Percentiles rank a stretch among this genome's conserved stretches.
Conservation (phyloP, 2,329 filamentous ascomycete species). For the Knufia petricola region DNA sequence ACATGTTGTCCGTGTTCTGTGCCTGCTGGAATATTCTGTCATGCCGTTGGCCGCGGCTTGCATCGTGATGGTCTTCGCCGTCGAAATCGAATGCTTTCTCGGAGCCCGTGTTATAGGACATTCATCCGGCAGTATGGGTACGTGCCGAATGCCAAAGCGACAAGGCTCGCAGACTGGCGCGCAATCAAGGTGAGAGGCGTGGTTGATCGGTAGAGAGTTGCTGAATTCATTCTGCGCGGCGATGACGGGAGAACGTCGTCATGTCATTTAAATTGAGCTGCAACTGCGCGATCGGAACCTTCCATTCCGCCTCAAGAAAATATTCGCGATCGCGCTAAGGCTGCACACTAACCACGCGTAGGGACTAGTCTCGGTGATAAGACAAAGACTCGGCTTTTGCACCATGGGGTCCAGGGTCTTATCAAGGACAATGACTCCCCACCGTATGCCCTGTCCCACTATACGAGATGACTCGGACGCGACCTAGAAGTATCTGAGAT, state of each 20-base stretch:
- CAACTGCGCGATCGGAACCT: background rate
- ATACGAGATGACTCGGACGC: background rate
- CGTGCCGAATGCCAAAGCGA: too few relatives aligned
- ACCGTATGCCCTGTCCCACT: background rate
- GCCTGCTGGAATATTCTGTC: slow-evolving; percentile 21
- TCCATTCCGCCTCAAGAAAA: background rate
- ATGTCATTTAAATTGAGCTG: background rate
- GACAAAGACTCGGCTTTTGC: background rate
- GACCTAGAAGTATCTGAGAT: too few relatives aligned
- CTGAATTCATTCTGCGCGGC: background rate
- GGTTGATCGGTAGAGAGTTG: background rate
- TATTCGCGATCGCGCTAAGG: background rate
- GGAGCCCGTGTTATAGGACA: slow-evolving; percentile 17
- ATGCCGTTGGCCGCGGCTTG: slow-evolving; percentile 21
- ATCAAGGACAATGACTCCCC: background rate
- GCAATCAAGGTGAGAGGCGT: background rate
- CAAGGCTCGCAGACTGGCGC: background rate
- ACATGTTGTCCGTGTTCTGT: slow-evolving; percentile 15
- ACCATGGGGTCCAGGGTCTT: background rate
- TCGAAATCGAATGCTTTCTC: slow-evolving; percentile 4
- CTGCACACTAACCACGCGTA: too few relatives aligned
- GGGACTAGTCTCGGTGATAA: slow-evolving; percentile 1
- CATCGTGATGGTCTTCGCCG: slow-evolving; percentile 12
- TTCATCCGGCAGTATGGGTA: slow-evolving; percentile 11
- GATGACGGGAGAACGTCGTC: background rate